Evolutionary conservation across 1,284 basidiomycete species (phyloP), one percentile per base, ranked within the genome.

Genomic region (Trametes sp.): DNA sequence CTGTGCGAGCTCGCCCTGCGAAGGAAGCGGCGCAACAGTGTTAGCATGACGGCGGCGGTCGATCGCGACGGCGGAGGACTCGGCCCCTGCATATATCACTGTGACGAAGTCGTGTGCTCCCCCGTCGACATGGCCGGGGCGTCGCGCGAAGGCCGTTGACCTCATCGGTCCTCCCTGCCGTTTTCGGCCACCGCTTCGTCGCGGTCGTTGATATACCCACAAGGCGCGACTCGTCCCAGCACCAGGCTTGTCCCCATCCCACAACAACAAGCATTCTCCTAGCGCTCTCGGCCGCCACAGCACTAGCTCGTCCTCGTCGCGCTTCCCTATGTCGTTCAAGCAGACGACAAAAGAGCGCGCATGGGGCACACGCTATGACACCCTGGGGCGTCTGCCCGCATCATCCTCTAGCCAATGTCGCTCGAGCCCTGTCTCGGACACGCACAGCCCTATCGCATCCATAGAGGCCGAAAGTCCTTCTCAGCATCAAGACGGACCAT

Each of bases 311-410:
- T 54, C 57, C 55, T 50, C 63, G 58, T 49, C 56, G 42, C 16
- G 38, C 55, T 42, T n/a, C n/a, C 57, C 56, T 44, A 73, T 73
- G 71, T 69, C 71, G 28, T 49, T 62, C 59, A 72, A 72, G 53
- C 64, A 51, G 16, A 29, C 65, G 28, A 29, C 58, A 8, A 66
- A 59, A 62, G 71, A 70, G 35, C 73, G 74, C 38, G 69, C 72
- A 23, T 91, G 89, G 89, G 88, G 88, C 41, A 88, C 87, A 67
- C 88, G 89, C 70, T 91, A 87, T 66, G 89, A 90, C 74, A 76
- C 80, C 16, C 76, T 85, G 52, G 72, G 72, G 19, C 73, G 78
- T 21, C 74, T 76, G 26, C 66, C 75, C 1, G 66, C 73, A 6
- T 64, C 73, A 14, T 69, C 65, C 45, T 72, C 78, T 57, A 79